phyloP scores from a whole-genome alignment of 345 rosid species.

The Murraya koenigii region DNA sequence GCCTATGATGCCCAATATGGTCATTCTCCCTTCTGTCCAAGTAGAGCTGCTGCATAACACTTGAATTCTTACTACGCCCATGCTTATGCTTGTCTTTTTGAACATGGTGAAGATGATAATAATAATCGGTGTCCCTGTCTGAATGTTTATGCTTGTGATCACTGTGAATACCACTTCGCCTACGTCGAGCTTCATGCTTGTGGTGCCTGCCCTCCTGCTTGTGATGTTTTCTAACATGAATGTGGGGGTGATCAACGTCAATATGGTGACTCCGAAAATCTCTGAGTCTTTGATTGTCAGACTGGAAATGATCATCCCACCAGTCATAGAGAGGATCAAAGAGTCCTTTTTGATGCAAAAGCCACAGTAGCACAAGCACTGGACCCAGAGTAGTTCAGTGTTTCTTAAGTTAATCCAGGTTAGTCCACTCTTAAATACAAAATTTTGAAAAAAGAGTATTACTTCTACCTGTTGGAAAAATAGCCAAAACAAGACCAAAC shows the following conservation, averaged over 20 bases:
- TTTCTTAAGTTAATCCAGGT: neutral
- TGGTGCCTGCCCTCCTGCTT: slow-evolving; percentile 34
- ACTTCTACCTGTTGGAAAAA: slow-evolving; percentile 65
- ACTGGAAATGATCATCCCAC: slow-evolving; percentile 68
- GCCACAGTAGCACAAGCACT: slow-evolving; percentile 80
- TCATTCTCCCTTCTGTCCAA: slow-evolving; percentile 33
- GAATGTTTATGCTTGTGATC: slow-evolving; percentile 42
- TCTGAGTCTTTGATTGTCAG: slow-evolving; percentile 19
- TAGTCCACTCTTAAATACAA: neutral
- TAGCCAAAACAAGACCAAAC: slow-evolving; percentile 70
- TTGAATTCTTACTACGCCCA: slow-evolving; percentile 39
- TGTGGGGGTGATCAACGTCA: slow-evolving; percentile 22
- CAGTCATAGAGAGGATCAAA: slow-evolving; percentile 81
- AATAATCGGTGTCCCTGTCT: slow-evolving; percentile 39
- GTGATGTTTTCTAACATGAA: slow-evolving; percentile 32
- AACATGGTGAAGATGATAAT: slow-evolving; percentile 52
- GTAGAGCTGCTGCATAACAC: slow-evolving; percentile 22
- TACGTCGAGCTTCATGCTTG: slow-evolving; percentile 38
- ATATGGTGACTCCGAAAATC: slow-evolving; percentile 22
- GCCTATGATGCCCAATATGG: slow-evolving; percentile 25
- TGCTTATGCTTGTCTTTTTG: slow-evolving; percentile 49
- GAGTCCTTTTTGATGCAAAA: slow-evolving; percentile 83
- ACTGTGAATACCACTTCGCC: slow-evolving; percentile 29
- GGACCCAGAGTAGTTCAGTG: slow-evolving; percentile 18
- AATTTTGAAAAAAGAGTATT: neutral